A percentile compares a stretch with the other conserved stretches of the same genome.
phyloP scores from a whole-genome alignment of 2,329 filamentous ascomycete genomes.

The Alternaria arbusti region DNA sequence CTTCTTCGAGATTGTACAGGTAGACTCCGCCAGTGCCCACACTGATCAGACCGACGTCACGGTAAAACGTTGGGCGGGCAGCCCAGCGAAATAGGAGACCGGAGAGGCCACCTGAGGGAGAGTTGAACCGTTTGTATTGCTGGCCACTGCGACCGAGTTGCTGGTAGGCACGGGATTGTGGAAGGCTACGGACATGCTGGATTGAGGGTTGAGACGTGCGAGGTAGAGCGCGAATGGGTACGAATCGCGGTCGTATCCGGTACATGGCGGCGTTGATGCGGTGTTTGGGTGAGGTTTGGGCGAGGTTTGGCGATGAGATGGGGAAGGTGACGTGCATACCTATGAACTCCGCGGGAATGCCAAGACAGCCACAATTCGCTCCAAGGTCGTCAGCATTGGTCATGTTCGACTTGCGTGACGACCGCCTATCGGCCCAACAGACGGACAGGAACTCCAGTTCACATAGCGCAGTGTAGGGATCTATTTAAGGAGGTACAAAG shows the following conservation, averaged over 20 bases:
- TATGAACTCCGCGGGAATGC: slow-evolving; percentile 23
- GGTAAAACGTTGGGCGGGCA: slow-evolving; percentile 55
- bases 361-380: slow-evolving; percentile 6
- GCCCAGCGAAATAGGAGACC: slow-evolving; percentile 49
- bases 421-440: background rate
- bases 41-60: slow-evolving; percentile 53
- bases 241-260: slow-evolving; percentile 20
- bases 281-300: background rate
- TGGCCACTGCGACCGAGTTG: slow-evolving; percentile 24
- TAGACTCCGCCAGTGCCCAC: slow-evolving; percentile 63
- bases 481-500: background rate
- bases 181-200: background rate
- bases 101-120: slow-evolving; percentile 17
- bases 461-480: background rate
- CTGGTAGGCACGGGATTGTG: slow-evolving; percentile 30
- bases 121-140: slow-evolving; percentile 42
- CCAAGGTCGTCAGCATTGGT: background rate
- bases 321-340: background rate
- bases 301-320: background rate
- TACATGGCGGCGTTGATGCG: slow-evolving; percentile 19
- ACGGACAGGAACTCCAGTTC: background rate
- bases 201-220: background rate
- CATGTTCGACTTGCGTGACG: background rate
- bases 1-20: slow-evolving; percentile 71
- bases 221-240: slow-evolving; percentile 2